Conservation (phyloP, 202 grass and related monocot genomes). For the Setaria viridis region DNA sequence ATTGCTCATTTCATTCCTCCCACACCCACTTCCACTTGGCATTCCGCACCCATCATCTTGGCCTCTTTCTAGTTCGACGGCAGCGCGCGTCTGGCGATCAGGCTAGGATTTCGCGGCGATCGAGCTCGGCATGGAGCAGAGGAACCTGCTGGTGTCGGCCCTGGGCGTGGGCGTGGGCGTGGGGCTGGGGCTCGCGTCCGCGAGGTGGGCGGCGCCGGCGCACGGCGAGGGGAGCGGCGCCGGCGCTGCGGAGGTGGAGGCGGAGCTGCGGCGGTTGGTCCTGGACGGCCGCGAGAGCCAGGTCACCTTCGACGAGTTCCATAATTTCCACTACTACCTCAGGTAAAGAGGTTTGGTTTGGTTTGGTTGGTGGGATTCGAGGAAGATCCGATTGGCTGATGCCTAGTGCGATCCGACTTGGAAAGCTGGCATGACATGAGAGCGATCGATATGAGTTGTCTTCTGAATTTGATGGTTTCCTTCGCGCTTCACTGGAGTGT, state of each 20-base stretch:
- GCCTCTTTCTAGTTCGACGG: constrained; percentile 12
- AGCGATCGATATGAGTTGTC: not conserved
- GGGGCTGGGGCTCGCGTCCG: constrained; percentile 76
- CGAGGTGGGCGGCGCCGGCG: constrained; percentile 59
- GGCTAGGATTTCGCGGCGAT: not conserved
- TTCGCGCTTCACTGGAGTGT: not conserved
- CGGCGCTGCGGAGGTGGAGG: constrained; percentile 62
- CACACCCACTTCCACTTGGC: not conserved
- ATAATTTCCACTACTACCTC: constrained; percentile 71
- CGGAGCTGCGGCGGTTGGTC: constrained; percentile 75
- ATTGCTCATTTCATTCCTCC: constrained; percentile 44
- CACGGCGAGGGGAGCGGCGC: not conserved
- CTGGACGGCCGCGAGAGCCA: constrained; percentile 66
- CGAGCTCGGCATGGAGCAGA: constrained; percentile 79
- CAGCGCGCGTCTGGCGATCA: not conserved
- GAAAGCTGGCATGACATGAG: not conserved
- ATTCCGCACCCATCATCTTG: not conserved
- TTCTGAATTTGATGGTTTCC: not conserved
- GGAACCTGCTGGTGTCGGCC: constrained; percentile 78
- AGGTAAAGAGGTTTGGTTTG: constrained; percentile 49
- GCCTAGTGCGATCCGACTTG: constrained; percentile 29
- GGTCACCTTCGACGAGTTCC: constrained; percentile 87
- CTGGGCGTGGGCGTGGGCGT: constrained; percentile 86
- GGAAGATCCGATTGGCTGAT: constrained; percentile 1
- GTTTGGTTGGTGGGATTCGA: constrained; percentile 8